Percentiles rank a stretch among this genome's conserved stretches.
These are phyloP conservation scores for Naganishia friedmannii DNA, from an alignment of 768 basidiomycete genomes.

Conservation along the genomic window DNA sequence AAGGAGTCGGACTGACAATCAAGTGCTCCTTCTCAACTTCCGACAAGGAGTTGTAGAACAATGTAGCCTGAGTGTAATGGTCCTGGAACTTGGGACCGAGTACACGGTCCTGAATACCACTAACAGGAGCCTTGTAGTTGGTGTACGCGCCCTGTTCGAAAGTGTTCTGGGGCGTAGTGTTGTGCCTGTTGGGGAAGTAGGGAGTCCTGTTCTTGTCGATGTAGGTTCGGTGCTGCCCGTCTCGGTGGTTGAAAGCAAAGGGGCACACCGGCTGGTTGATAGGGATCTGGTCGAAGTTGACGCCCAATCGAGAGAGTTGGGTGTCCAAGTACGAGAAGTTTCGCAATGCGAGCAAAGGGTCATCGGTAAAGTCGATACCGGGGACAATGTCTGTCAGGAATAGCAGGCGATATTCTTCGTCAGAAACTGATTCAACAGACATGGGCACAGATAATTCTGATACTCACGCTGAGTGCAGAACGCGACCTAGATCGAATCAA, in stretches of 20 bases:
- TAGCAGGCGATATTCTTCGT: background rate
- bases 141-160: constrained; percentile 57
- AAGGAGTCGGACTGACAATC: constrained; percentile 42
- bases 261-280: constrained; percentile 62
- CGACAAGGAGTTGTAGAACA: constrained; percentile 80
- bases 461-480: constrained; percentile 64
- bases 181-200: constrained; percentile 77
- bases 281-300: constrained; percentile 68
- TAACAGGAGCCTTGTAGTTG: constrained; percentile 42
- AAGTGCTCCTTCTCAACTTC: constrained; percentile 70
- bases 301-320: constrained; percentile 72
- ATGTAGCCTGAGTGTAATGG: constrained; percentile 69
- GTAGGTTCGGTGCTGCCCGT: constrained; percentile 52
- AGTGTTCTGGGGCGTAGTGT: constrained; percentile 46
- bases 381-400: constrained; percentile 51
- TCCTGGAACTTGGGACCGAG: constrained; percentile 64
- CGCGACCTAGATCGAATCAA: constrained; percentile 56
- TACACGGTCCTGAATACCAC: constrained; percentile 60
- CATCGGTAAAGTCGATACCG: constrained; percentile 56
- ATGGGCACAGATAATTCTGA: background rate
- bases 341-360: constrained; percentile 57
- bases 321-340: constrained; percentile 84
- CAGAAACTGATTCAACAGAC: background rate
- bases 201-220: constrained; percentile 57
- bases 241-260: constrained; percentile 43